A percentile compares a stretch with the other conserved stretches of the same genome.
These are phyloP conservation scores for Balakata baccata DNA, from an alignment of 345 rosid genomes.

Conservation along the genomic window DNA sequence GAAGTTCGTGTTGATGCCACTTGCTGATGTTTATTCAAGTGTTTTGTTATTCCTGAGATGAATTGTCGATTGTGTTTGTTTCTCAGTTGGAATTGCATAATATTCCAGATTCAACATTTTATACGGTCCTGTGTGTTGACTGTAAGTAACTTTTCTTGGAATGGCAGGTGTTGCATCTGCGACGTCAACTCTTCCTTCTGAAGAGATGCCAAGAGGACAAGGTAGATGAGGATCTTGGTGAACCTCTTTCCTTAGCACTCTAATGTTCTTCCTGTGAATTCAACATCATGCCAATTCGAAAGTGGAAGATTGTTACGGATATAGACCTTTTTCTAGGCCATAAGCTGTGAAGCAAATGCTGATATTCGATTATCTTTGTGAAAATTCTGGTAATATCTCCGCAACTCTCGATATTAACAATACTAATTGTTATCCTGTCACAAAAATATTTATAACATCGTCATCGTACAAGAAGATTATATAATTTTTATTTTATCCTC, in stretches of 20 bases:
- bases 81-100: not conserved
- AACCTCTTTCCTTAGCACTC: conserved; percentile 35
- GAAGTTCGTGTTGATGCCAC: not conserved
- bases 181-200: conserved; percentile 61
- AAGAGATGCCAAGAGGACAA: conserved; percentile 69
- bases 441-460: no score
- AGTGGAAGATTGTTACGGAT: not conserved
- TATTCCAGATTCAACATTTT: not conserved
- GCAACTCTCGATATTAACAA: no score
- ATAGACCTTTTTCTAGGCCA: not conserved
- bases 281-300: not conserved
- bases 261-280: not conserved
- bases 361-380: not conserved
- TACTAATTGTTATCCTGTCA: no score
- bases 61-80: not conserved
- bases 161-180: conserved; percentile 65
- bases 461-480: no score
- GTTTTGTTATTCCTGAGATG: not conserved
- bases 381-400: not conserved
- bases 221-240: conserved; percentile 66
- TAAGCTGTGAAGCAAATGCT: not conserved
- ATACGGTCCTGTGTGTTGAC: no score
- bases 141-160: not conserved
- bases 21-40: not conserved
- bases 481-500: no score